Conservation (phyloP, 2,329 filamentous ascomycete species). For the Mollisia scopiformis region DNA sequence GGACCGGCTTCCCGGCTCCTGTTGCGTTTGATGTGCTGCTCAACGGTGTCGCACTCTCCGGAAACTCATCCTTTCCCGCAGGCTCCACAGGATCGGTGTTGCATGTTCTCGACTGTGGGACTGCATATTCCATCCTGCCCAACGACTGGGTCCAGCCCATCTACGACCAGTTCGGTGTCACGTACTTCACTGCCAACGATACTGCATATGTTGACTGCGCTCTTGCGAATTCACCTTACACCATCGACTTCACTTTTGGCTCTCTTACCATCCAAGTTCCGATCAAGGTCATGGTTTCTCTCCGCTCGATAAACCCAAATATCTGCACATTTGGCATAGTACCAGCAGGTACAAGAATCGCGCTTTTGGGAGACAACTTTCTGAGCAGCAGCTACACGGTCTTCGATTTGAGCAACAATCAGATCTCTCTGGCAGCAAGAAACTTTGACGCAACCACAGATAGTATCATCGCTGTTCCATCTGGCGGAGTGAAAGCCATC, state of each 20-base stretch:
- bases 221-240: background rate
- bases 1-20: background rate
- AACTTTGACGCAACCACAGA: background rate
- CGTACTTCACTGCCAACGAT: background rate
- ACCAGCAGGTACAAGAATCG: background rate
- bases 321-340: background rate
- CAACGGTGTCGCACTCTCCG: background rate
- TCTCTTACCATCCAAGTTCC: background rate
- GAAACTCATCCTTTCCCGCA: background rate
- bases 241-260: background rate
- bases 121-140: background rate
- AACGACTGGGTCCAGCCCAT: background rate
- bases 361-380: background rate
- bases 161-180: background rate
- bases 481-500: background rate
- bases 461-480: background rate
- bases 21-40: background rate
- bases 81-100: background rate
- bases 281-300: background rate
- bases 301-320: background rate
- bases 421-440: background rate
- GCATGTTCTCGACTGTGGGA: background rate
- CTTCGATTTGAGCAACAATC: background rate
- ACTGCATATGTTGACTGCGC: background rate
- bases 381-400: background rate